Evolutionary conservation across 768 basidiomycete species (phyloP).

Genomic region (Trametes meyenii): DNA sequence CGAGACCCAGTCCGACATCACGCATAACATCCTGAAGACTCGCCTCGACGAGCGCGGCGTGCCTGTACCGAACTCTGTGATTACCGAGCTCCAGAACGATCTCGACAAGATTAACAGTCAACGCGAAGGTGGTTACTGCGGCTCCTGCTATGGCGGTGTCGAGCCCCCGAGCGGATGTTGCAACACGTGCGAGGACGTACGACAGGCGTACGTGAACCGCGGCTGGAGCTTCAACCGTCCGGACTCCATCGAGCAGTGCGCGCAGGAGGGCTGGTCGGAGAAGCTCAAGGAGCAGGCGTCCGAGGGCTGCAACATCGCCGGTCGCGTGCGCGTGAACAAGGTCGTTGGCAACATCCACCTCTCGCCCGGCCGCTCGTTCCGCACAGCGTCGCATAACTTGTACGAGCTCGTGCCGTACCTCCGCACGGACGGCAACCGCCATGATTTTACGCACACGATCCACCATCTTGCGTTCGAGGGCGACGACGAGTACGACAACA

Average conservation of each 20-base stretch:
- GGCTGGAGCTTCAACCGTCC: slow-evolving; percentile 97
- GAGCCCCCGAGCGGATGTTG: slow-evolving; percentile 84
- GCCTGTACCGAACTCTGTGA: slow-evolving; percentile 56
- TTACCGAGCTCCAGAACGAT: slow-evolving; percentile 79
- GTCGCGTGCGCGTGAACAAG: slow-evolving; percentile 93
- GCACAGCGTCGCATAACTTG: slow-evolving; percentile 73
- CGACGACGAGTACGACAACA: slow-evolving; percentile 78
- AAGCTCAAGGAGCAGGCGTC: slow-evolving; percentile 89
- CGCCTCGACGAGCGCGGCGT: slow-evolving; percentile 66
- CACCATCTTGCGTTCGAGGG: slow-evolving; percentile 81
- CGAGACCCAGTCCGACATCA: slow-evolving; percentile 87
- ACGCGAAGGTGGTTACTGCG: slow-evolving; percentile 74
- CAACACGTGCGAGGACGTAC: slow-evolving; percentile 94
- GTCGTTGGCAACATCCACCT: slow-evolving; percentile 95
- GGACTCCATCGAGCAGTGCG: slow-evolving; percentile 93
- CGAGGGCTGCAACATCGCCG: slow-evolving; percentile 94
- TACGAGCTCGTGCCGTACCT: slow-evolving; percentile 96
- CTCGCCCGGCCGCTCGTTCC: slow-evolving; percentile 95
- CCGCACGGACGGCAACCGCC: slow-evolving; percentile 81
- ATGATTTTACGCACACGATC: slow-evolving; percentile 92
- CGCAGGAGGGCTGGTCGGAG: slow-evolving; percentile 92
- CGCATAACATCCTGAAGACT: slow-evolving; percentile 87
- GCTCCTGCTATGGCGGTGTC: slow-evolving; percentile 92
- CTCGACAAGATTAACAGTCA: slow-evolving; percentile 75
- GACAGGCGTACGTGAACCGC: slow-evolving; percentile 83